Base-by-base conservation (phyloP, 257 asterid species). In the Ilex aquifolium region DNA sequence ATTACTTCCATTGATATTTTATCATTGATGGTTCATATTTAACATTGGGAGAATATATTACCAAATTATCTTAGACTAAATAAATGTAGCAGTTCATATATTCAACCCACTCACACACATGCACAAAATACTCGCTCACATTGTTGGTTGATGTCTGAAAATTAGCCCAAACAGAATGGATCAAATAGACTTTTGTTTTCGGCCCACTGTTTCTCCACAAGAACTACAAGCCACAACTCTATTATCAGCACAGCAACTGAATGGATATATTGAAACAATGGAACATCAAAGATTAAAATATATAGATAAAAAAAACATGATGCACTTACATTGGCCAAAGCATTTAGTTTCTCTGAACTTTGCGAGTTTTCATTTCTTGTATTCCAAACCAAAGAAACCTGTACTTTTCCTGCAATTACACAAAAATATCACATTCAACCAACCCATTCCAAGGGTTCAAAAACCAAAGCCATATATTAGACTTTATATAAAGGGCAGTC, bases 91-190 rank as follows among this genome's bases (percentile, higher is more conserved):
- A 15, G 57, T 29, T 62, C 60, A 59, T 31, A 57, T 63, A 62
- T 27, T 15, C 21, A 27, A 58, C 58, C 61, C 3, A 56, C 61
- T 27, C 31, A 64, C 51, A 40, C 55, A 59, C 32, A 3, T 46
- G 55, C 56, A 10, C 7, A 31, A 32, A 21, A 21, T 21, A 13
- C 15, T 16, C 55, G 60, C 88, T 76, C 73, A 91, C 98, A 78
- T 91, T 91, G 77, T 74, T 76, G 60, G 86, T 59, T 48, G 88
- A 86, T 44, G 95, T 84, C 84, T 91, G 98, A 78, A 91, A 91
- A 73, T 91, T 91, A 50, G 88, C 96, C 98, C 96, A 91, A 58
- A 91, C 80, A 32, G 98, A 91, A 79, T 91, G 98, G 61, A 91
- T 76, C 72, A 88, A 76, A 79, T 85, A 83, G 70, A 75, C 69